Percentiles rank a stretch among this genome's conserved stretches.
Conservation (phyloP, 1,139 yeast genomes). For the Geotrichum siamense region DNA sequence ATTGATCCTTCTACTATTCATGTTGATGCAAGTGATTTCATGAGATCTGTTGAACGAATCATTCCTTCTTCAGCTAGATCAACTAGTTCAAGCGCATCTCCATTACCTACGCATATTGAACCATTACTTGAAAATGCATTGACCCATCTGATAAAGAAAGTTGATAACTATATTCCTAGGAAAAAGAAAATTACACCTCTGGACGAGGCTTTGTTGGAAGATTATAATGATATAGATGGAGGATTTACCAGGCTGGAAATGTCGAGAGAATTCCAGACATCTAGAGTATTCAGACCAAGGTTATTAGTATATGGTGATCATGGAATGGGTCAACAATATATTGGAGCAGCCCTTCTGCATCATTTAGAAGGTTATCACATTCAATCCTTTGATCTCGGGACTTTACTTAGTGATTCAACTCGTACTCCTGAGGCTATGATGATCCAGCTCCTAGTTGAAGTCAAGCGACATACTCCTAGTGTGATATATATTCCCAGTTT, state of each 20-base stretch:
- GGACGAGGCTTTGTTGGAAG: slow-evolving; percentile 65
- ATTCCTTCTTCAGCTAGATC: slow-evolving; percentile 91
- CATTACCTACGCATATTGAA: slow-evolving; percentile 65
- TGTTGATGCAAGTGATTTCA: slow-evolving; percentile 81
- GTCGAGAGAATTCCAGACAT: slow-evolving; percentile 46
- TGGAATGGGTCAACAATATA: slow-evolving; percentile 88
- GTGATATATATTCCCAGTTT: slow-evolving; percentile 78
- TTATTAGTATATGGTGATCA: slow-evolving; percentile 61
- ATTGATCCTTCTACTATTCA: slow-evolving; percentile 66
- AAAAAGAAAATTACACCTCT: slow-evolving; percentile 51
- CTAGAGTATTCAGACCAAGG: slow-evolving; percentile 79
- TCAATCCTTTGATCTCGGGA: slow-evolving; percentile 76
- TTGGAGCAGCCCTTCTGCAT: slow-evolving; percentile 76
- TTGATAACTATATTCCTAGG: slow-evolving; percentile 59
- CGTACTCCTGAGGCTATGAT: slow-evolving; percentile 79
- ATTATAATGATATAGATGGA: slow-evolving; percentile 52
- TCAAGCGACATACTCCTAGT: slow-evolving; percentile 84
- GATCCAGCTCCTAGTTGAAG: slow-evolving; percentile 81
- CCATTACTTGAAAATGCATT: slow-evolving; percentile 54
- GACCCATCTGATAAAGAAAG: slow-evolving; percentile 41
- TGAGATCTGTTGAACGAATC: slow-evolving; percentile 76
- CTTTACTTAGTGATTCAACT: slow-evolving; percentile 71
- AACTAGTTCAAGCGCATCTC: slow-evolving; percentile 59
- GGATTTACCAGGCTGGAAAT: slow-evolving; percentile 64
- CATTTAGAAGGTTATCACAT: slow-evolving; percentile 85